Evolutionary conservation across 495 filamentous ascomycete genomes (phyloP), one percentile per base, ranked within the genome.

Genomic region (Penicillium paxilli): DNA sequence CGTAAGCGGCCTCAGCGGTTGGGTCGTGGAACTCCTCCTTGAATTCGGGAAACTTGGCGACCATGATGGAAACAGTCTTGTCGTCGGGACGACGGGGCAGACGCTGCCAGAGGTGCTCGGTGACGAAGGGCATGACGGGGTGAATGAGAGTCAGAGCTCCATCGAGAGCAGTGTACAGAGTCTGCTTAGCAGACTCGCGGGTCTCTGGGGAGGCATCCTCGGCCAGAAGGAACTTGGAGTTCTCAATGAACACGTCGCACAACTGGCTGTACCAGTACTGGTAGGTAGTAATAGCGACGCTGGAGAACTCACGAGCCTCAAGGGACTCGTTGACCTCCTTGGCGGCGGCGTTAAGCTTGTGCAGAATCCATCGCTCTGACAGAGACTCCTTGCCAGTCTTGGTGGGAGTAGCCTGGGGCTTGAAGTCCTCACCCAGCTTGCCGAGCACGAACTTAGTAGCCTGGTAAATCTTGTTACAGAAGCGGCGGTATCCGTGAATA

Each of bases 391-490:
- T 77, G 47, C 87, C 85, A 23, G 85, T 86, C 62, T 84, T 81
- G 12, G 70, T 65, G 23, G 65, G 66, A 8, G 76, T 77, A 26
- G 77, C 62, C 52, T 76, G 77, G 25, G 91, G 90, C 35, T 81
- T 78, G 65, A 90, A 94, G 65, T 86, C 85, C 12, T 84, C 78
- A 6, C 82, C 84, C 19, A 96, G 69, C 59, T 89, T 87, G 51
- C 90, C 88, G 52, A 94, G 78, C 8, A 91, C 89, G 63, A 85
- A 96, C 75, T 94, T 95, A 49, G 85, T 91, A 25, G 91, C 90
- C 71, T 93, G 88, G 75, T 91, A 95, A 58, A 96, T 89, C 79
- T 96, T 95, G 78, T 96, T 96, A 70, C 90, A 77, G 82, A 96
- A 95, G 50, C 87, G 83, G 45, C 91, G 81, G 75, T 94, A 93